Evolutionary conservation across 2,329 filamentous ascomycete species (phyloP).

Genomic region (Nigrospora osmanthi): DNA sequence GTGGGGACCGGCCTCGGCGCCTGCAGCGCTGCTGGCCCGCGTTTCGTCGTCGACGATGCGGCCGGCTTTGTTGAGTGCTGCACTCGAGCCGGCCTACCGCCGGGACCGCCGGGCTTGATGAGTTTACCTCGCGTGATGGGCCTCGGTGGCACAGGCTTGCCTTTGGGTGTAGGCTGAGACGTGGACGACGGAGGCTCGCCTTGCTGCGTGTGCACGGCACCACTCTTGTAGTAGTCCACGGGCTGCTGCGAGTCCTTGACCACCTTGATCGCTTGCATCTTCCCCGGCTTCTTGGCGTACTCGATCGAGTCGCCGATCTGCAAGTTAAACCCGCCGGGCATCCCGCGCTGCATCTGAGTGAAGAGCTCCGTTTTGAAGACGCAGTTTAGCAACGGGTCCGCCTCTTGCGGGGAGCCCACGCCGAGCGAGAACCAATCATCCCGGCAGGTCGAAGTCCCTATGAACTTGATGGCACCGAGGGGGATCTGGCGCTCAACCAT

Average conservation of each 20-base stretch:
- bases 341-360: slow-evolving; percentile 75
- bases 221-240: slow-evolving; percentile 89
- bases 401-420: slow-evolving; percentile 80
- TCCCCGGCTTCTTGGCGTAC: slow-evolving; percentile 96
- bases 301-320: slow-evolving; percentile 81
- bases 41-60: slow-evolving; percentile 11
- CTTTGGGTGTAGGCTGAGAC: slow-evolving; percentile 79
- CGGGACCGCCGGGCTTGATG: slow-evolving; percentile 82
- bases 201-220: slow-evolving; percentile 75
- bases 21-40: slow-evolving; percentile 15
- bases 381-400: slow-evolving; percentile 90
- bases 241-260: slow-evolving; percentile 74
- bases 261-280: slow-evolving; percentile 81
- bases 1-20: slow-evolving; percentile 17
- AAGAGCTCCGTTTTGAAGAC: slow-evolving; percentile 97
- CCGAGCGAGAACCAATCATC: slow-evolving; percentile 98
- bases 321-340: slow-evolving; percentile 73
- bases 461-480: slow-evolving; percentile 79
- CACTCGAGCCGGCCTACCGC: slow-evolving; percentile 69
- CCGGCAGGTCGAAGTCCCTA: slow-evolving; percentile 71
- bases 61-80: slow-evolving; percentile 36
- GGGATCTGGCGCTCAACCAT: slow-evolving; percentile 74
- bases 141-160: slow-evolving; percentile 76
- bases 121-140: slow-evolving; percentile 92
- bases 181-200: slow-evolving; percentile 78